Conservation (phyloP, 805 yeast species). For the Yarrowia osloensis region DNA sequence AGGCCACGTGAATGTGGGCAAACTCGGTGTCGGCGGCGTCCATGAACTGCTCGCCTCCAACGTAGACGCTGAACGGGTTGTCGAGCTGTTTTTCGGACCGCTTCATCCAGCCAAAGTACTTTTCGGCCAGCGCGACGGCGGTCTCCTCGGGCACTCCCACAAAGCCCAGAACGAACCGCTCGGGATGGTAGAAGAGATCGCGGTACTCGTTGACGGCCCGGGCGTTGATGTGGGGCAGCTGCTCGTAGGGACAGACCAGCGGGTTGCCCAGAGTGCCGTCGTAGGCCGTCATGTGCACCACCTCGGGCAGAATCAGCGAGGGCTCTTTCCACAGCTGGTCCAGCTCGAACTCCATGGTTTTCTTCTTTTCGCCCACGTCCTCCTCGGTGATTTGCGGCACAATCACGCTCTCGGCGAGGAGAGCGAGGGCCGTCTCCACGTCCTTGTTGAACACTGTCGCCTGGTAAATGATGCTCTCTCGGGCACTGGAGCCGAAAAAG, state of each 20-base stretch:
- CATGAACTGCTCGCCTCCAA: constrained; percentile 35
- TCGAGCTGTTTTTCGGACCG: constrained; percentile 35
- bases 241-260: constrained; percentile 73
- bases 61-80: constrained; percentile 35
- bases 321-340: constrained; percentile 80
- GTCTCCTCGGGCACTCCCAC: constrained; percentile 75
- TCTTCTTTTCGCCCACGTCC: constrained; percentile 73
- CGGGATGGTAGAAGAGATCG: constrained; percentile 68
- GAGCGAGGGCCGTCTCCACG: constrained; percentile 72
- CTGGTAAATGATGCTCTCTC: constrained; percentile 91
- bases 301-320: constrained; percentile 82
- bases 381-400: constrained; percentile 65
- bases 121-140: constrained; percentile 65
- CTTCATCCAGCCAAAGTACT: constrained; percentile 64
- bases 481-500: constrained; percentile 86
- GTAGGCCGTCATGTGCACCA: constrained; percentile 85
- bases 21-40: constrained; percentile 68
- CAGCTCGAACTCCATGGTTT: constrained; percentile 77
- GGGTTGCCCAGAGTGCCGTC: constrained; percentile 83
- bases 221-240: constrained; percentile 57
- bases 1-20: constrained; percentile 82
- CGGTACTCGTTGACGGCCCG: constrained; percentile 62
- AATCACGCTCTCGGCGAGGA: constrained; percentile 75
- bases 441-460: constrained; percentile 91
- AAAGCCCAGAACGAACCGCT: constrained; percentile 79